These are phyloP conservation scores for Erucastrum elatum DNA, from an alignment of 345 rosid genomes.

Conservation along the genomic window DNA sequence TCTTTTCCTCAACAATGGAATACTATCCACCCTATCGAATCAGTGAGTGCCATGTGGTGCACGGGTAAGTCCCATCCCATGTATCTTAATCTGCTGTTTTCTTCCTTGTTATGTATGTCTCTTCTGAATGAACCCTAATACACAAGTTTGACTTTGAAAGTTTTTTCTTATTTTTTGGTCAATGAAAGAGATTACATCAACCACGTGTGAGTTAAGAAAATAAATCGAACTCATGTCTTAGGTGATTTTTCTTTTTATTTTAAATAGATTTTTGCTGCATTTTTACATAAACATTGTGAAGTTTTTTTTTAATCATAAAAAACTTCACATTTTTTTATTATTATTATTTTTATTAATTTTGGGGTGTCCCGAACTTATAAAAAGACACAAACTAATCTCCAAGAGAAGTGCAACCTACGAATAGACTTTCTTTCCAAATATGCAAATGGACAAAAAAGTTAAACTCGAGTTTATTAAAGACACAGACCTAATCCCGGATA, in stretches of 20 bases:
- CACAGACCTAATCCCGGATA: too few relatives aligned
- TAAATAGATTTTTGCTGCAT: neutral
- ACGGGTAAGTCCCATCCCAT: conserved; percentile 17
- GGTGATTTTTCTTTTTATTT: neutral
- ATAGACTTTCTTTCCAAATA: too few relatives aligned
- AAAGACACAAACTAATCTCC: too few relatives aligned
- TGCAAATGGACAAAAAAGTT: too few relatives aligned
- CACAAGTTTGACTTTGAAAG: conserved; percentile 5
- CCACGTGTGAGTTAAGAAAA: conserved; percentile 18
- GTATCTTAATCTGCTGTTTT: conserved; percentile 31
- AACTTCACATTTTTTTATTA: too few relatives aligned
- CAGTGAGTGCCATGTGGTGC: conserved; percentile 17
- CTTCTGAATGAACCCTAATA: neutral
- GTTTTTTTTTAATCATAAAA: neutral
- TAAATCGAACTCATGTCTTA: neutral
- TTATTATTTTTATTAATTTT: too few relatives aligned
- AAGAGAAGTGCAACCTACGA: too few relatives aligned
- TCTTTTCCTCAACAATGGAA: conserved; percentile 30
- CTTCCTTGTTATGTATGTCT: neutral
- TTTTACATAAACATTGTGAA: neutral
- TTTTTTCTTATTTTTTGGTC: neutral
- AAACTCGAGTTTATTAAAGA: too few relatives aligned
- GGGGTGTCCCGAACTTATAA: too few relatives aligned
- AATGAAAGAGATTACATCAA: neutral
- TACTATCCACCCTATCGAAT: conserved; percentile 21